Evolutionary conservation across 305 asterid genomes (phyloP), one percentile per base, ranked within the genome.

Genomic region (Rubia tinctorum): DNA sequence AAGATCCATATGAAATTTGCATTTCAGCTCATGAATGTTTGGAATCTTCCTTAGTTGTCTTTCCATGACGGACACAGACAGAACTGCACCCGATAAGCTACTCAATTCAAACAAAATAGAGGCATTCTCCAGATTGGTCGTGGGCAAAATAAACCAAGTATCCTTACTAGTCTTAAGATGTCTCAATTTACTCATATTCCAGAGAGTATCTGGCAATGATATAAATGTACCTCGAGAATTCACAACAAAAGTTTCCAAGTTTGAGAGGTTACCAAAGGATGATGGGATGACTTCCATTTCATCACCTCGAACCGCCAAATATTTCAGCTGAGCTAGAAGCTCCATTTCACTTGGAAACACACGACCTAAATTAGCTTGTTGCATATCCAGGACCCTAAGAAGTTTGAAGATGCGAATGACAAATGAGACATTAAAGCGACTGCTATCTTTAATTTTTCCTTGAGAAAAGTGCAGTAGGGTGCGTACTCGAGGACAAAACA

Each of bases 281-380:
- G 62, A n/a, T 56, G 62, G 62, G 62, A 56, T 56, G 62, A n/a
- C 9, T 56, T 56, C 62, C 62, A 56, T n/a, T 9, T 56, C 55
- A 30, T 56, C 51, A 56, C 62, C 62, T 56, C 11, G 27, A 56
- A 56, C 62, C 23, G 62, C 62, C 62, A 56, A 56, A 22, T 56
- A 56, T n/a, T 18, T 56, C 11, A 56, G 25, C 62, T 56, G 62
- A 20, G 25, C 62, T n/a, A 56, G 62, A 56, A 56, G 62, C 62
- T 20, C 62, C 62, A 56, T 18, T 56, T 56, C 62, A n/a, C 11
- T n/a, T 56, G 62, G 62, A 56, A 56, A 56, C 27, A 17, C 62
- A 0, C 9, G 0, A 56, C 62, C 62, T 18, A 56, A n/a, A 56
- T 56, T n/a, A n/a, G 23, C 23, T 56, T 56, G 25, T 9, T n/a